Conservation (phyloP, 2,329 filamentous ascomycete genomes). For the Cordyceps cateniannulata region DNA sequence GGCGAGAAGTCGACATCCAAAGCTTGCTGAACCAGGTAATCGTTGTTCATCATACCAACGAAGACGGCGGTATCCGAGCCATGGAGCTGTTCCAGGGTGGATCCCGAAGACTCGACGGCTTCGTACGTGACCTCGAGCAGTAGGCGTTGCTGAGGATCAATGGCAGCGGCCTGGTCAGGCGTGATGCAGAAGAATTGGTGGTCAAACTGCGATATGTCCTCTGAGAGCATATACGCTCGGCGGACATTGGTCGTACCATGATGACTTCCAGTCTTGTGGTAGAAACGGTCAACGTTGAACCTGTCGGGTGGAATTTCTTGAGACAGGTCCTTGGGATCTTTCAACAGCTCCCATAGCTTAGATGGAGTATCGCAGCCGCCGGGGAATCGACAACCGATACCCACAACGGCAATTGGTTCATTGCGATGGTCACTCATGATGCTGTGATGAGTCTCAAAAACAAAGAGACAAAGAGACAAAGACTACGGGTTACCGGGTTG, state of each 20-base stretch:
- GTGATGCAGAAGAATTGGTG: constrained; percentile 20
- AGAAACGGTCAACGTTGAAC: constrained; percentile 18
- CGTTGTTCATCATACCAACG: constrained; percentile 9
- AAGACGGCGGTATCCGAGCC: not conserved
- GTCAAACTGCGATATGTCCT: constrained; percentile 18
- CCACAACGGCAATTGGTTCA: constrained; percentile 36
- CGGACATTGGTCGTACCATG: constrained; percentile 15
- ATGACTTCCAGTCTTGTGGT: constrained; percentile 20
- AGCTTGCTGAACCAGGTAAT: no score
- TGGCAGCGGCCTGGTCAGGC: constrained; percentile 17
- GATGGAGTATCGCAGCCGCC: constrained; percentile 27
- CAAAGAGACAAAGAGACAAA: no score
- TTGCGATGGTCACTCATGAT: no score
- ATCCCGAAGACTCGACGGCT: constrained; percentile 16
- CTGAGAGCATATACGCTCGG: constrained; percentile 23
- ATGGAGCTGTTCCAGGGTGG: not conserved
- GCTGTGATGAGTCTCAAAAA: no score
- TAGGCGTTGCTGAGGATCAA: constrained; percentile 24
- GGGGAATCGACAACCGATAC: constrained; percentile 33
- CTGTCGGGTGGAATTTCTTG: no score
- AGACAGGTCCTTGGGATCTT: constrained; percentile 19
- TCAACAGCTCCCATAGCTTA: constrained; percentile 31
- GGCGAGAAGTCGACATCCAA: no score
- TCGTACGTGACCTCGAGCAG: constrained; percentile 26
- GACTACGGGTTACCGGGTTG: no score